phyloP scores from a whole-genome alignment of 2,329 filamentous ascomycete genomes.

The Coleophoma cylindrospora region DNA sequence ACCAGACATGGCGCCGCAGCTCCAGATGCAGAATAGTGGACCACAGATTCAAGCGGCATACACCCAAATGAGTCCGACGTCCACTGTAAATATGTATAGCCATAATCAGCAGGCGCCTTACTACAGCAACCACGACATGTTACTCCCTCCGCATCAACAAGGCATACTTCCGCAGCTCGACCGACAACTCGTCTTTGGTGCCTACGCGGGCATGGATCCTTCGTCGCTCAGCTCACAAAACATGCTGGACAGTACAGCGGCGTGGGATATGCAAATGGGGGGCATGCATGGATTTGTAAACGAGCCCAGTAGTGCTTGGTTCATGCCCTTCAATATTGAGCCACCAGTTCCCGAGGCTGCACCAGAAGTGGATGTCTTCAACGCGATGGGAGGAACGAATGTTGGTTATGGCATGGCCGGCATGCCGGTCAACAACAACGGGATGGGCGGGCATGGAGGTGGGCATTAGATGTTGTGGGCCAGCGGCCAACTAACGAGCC shows the following conservation, averaged over 20 bases:
- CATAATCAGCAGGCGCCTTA: conserved; percentile 19
- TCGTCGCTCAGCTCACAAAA: conserved; percentile 18
- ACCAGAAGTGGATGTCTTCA: conserved; percentile 34
- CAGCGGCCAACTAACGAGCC: neutral
- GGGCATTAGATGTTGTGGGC: conserved; percentile 3
- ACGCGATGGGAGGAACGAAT: conserved; percentile 10
- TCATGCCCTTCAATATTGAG: conserved; percentile 88
- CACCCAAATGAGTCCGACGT: conserved; percentile 23
- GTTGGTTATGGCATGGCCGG: conserved; percentile 15
- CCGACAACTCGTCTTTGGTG: conserved; percentile 70
- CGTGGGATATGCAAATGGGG: conserved; percentile 23
- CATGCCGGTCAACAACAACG: conserved; percentile 19
- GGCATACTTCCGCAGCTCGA: conserved; percentile 65
- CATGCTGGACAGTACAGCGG: conserved; percentile 16
- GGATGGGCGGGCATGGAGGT: conserved; percentile 28
- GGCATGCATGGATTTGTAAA: conserved; percentile 17
- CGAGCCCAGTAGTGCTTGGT: conserved; percentile 70
- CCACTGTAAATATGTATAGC: conserved; percentile 20
- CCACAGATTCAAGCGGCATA: conserved; percentile 16
- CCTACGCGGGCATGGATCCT: conserved; percentile 53
- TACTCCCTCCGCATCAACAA: conserved; percentile 44
- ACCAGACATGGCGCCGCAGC: conserved; percentile 12
- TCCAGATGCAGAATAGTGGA: conserved; percentile 15
- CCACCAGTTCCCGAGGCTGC: conserved; percentile 62
- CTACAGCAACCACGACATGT: conserved; percentile 38